phyloP scores from a whole-genome alignment of 202 grass and related monocot genomes.

The Zoysia matrella region DNA sequence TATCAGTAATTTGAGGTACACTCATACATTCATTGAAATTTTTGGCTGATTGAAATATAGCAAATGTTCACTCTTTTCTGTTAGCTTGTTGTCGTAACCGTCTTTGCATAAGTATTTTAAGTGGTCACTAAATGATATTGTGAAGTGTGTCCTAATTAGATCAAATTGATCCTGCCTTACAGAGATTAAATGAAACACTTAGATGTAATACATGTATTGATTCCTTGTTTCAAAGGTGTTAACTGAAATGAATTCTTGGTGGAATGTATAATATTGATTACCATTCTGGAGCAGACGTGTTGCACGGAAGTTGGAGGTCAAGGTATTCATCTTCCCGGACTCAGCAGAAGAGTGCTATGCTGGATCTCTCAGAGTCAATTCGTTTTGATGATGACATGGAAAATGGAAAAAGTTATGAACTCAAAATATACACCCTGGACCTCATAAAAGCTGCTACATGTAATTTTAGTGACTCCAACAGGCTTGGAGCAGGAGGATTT shows the following conservation, averaged over 20 bases:
- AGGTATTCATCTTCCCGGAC: conserved; percentile 46
- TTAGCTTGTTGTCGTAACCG: neutral
- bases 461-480: conserved; percentile 70
- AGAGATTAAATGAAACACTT: conserved; percentile 4
- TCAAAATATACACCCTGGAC: conserved; percentile 23
- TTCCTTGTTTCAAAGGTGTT: neutral
- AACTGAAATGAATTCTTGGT: conserved; percentile 24
- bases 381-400: conserved; percentile 52
- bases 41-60: neutral
- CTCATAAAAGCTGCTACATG: neutral
- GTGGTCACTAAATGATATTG: conserved; percentile 8
- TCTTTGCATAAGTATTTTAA: conserved; percentile 2
- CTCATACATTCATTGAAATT: neutral
- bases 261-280: conserved; percentile 6
- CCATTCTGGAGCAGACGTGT: conserved; percentile 42
- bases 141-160: conserved; percentile 6
- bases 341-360: conserved; percentile 41
- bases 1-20: neutral
- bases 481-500: conserved; percentile 87
- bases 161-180: neutral
- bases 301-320: conserved; percentile 60
- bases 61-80: conserved; percentile 9
- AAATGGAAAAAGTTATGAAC: conserved; percentile 64
- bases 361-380: conserved; percentile 58
- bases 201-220: neutral